Percentiles rank a stretch among this genome's conserved stretches.
phyloP scores from a whole-genome alignment of 2,329 filamentous ascomycete species.

The Aspergillus arachidicola region DNA sequence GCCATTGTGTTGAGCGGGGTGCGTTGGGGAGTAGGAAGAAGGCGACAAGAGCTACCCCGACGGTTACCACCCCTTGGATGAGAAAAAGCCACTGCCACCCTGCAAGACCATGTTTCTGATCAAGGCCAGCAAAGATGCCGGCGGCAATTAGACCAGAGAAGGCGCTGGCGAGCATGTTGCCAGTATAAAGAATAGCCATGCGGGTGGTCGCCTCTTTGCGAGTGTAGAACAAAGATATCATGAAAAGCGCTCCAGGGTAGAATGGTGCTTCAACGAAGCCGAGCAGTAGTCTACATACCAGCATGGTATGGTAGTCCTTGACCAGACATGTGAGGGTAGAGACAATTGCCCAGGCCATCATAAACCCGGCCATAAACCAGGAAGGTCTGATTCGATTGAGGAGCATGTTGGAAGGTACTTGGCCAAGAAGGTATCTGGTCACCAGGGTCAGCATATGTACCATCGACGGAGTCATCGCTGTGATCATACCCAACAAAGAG shows the following conservation, averaged over 20 bases:
- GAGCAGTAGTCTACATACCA: constrained; percentile 41
- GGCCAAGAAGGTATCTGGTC: constrained; percentile 26
- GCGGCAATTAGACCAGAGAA: constrained; percentile 20
- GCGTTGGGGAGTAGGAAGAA: constrained; percentile 47
- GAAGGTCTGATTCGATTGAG: constrained; percentile 38
- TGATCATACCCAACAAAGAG: constrained; percentile 41
- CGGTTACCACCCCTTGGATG: constrained; percentile 52
- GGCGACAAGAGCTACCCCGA: constrained; percentile 40
- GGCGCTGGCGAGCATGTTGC: constrained; percentile 20
- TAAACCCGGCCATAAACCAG: constrained; percentile 20
- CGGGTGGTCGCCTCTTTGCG: constrained; percentile 52
- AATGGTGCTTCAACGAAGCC: constrained; percentile 47
- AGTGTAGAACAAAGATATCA: constrained; percentile 70
- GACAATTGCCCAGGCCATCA: constrained; percentile 21
- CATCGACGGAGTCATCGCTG: constrained; percentile 5
- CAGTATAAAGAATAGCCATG: constrained; percentile 43
- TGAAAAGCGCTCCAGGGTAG: constrained; percentile 64
- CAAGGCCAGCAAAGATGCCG: constrained; percentile 30
- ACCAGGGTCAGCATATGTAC: constrained; percentile 9
- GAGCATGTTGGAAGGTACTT: constrained; percentile 46
- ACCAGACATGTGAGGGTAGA: constrained; percentile 16
- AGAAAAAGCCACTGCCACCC: constrained; percentile 60
- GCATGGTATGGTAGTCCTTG: constrained; percentile 16
- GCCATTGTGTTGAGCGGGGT: constrained; percentile 47
- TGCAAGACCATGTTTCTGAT: constrained; percentile 30